These are phyloP conservation scores for Sisymbrium irio DNA, from an alignment of 345 rosid genomes.

Conservation along the genomic window DNA sequence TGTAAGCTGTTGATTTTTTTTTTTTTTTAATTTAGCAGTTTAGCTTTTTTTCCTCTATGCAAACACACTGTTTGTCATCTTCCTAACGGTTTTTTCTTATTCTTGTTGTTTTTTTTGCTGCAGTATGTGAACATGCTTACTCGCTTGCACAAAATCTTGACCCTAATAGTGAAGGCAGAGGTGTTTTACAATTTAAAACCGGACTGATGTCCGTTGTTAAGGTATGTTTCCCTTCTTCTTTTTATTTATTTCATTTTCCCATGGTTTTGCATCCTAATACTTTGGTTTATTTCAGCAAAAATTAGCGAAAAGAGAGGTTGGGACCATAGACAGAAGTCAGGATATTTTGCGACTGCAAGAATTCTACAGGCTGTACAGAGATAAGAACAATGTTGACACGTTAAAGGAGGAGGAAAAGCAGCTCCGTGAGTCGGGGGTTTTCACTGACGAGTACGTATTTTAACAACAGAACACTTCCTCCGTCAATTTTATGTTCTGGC, in stretches of 20 bases:
- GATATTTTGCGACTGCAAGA: slow-evolving; percentile 80
- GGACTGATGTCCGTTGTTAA: slow-evolving; percentile 95
- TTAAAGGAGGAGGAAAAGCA: slow-evolving; percentile 76
- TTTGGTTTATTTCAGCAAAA: slow-evolving; percentile 74
- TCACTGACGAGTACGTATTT: slow-evolving; percentile 56
- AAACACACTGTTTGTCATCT: neutral
- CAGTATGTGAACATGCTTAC: slow-evolving; percentile 98
- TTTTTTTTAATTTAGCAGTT: neutral
- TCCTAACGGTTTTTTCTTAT: slow-evolving; percentile 6
- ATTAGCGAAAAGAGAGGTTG: slow-evolving; percentile 86
- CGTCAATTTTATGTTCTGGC: neutral
- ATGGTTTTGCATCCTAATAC: neutral
- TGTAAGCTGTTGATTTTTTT: slow-evolving; percentile 43
- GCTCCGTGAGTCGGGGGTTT: slow-evolving; percentile 73
- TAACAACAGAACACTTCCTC: neutral
- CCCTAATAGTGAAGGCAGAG: slow-evolving; percentile 97
- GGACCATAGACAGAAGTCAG: slow-evolving; percentile 82
- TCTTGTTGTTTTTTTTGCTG: slow-evolving; percentile 19
- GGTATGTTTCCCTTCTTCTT: slow-evolving; percentile 39
- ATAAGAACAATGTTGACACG: slow-evolving; percentile 70
- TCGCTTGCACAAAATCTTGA: slow-evolving; percentile 93
- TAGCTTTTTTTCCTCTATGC: slow-evolving; percentile 2
- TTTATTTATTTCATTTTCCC: neutral
- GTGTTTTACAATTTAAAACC: slow-evolving; percentile 96
- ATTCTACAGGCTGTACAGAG: slow-evolving; percentile 78